These are phyloP conservation scores for Vicia villosa DNA, from an alignment of 306 rosid species.

Conservation along the genomic window DNA sequence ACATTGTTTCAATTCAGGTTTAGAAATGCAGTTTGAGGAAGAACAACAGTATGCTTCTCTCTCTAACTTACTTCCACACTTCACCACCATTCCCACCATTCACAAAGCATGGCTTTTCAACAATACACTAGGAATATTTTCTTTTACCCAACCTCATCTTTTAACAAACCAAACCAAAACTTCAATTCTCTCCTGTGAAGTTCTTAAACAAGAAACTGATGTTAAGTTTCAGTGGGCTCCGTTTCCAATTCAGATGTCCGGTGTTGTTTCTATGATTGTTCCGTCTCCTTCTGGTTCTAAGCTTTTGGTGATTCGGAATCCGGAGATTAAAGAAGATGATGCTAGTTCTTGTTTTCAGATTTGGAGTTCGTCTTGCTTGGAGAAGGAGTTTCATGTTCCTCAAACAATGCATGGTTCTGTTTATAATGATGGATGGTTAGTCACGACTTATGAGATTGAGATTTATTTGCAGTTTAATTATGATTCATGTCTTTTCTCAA, in stretches of 20 bases:
- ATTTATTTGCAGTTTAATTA: conserved; percentile 2
- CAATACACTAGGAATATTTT: conserved; percentile 56
- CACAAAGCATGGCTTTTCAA: conserved; percentile 77
- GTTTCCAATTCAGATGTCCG: conserved; percentile 73
- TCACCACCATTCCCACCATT: conserved; percentile 63
- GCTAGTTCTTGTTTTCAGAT: conserved; percentile 65
- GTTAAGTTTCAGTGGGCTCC: conserved; percentile 72
- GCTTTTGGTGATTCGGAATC: conserved; percentile 65
- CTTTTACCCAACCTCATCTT: conserved; percentile 60
- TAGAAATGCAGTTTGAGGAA: not conserved
- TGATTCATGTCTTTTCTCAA: conserved; percentile 1
- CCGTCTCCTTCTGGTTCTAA: conserved; percentile 84
- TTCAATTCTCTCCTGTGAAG: conserved; percentile 51
- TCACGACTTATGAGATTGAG: too few species aligned
- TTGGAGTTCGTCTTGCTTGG: conserved; percentile 70
- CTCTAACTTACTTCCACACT: conserved; percentile 69
- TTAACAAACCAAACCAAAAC: conserved; percentile 68
- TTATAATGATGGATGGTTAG: conserved; percentile 76
- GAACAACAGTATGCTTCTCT: conserved; percentile 40
- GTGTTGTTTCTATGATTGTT: conserved; percentile 60
- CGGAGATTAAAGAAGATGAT: conserved; percentile 55
- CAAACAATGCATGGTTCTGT: conserved; percentile 76
- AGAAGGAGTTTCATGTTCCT: conserved; percentile 73
- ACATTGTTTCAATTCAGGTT: not conserved
- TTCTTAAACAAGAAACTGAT: conserved; percentile 51